phyloP scores from a whole-genome alignment of 441 rosid species.

The Dalechampia spathulata region DNA sequence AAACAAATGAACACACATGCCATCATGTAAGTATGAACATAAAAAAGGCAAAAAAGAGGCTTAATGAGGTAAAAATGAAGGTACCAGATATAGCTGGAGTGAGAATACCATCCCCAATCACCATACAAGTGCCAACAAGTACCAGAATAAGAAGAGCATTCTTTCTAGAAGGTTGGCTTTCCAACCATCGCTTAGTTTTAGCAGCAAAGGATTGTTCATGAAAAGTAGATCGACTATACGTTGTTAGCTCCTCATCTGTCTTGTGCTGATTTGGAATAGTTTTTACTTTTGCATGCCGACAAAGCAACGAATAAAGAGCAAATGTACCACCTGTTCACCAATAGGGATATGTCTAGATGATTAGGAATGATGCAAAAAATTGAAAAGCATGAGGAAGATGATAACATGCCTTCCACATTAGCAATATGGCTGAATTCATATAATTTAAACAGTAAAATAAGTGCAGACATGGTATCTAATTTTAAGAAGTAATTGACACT shows the following conservation, averaged over 20 bases:
- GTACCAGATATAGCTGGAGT: slow-evolving; percentile 98
- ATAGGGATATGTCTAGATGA: slow-evolving; percentile 8
- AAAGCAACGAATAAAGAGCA: slow-evolving; percentile 86
- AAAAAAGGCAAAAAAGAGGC: slow-evolving; percentile 8
- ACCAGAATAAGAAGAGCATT: slow-evolving; percentile 64
- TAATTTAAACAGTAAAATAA: too few species aligned
- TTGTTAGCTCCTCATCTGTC: slow-evolving; percentile 90
- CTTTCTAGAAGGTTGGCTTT: slow-evolving; percentile 47
- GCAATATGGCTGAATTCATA: background rate
- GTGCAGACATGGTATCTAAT: too few species aligned
- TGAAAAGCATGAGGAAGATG: too few species aligned
- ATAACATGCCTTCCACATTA: too few species aligned
- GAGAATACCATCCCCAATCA: slow-evolving; percentile 95
- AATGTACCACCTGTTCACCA: slow-evolving; percentile 73
- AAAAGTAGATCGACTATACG: slow-evolving; percentile 72
- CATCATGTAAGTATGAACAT: too few species aligned
- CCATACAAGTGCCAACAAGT: slow-evolving; percentile 92
- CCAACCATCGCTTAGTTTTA: slow-evolving; percentile 81
- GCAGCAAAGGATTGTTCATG: slow-evolving; percentile 85
- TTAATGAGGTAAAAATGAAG: slow-evolving; percentile 13
- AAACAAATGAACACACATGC: too few species aligned
- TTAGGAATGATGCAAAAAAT: too few species aligned
- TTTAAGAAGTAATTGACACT: too few species aligned
- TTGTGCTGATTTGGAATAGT: slow-evolving; percentile 90
- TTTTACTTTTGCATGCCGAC: slow-evolving; percentile 89